Evolutionary conservation across 78 protist genomes (phyloP), one percentile per base, ranked within the genome.

Genomic region (Guillardia theta): DNA sequence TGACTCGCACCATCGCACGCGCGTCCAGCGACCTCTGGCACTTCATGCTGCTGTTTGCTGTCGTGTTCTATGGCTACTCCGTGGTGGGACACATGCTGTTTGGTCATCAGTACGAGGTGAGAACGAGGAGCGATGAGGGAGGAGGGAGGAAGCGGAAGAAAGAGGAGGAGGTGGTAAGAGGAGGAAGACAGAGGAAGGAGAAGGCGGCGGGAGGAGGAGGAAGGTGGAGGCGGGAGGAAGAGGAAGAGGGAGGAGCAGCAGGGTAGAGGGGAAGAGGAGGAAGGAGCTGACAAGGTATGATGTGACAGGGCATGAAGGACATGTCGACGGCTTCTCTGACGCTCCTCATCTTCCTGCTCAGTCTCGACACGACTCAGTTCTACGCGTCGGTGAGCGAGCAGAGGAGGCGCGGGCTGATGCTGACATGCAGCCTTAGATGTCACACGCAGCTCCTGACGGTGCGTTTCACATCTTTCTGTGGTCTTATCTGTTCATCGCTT

Each of bases 51-150:
- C 93, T 88, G 30, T 88, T 88, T 41, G n/a, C 15, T 33, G 12
- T 88, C 45, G 39, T 88, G 21, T 48, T 48, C 70, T 33, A 48
- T 33, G 93, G 93, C 12, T 88, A 88, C 64, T 41, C 64, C 15
- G 27, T 24, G 21, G 33, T 30, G 30, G 62, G 76, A n/a, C 8
- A 27, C 36, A 30, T 88, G 27, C 54, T 88, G 53, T 88, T 88
- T 27, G 93, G 93, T 27, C 93, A 45, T 45, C 93, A 88, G n/a
- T 22, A n/a, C n/a, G n/a, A n/a, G n/a, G n/a, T n/a, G n/a, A n/a
- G n/a, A n/a, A n/a, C n/a, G n/a, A n/a, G n/a, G n/a, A n/a, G n/a
- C n/a, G n/a, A n/a, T n/a, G n/a, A n/a, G n/a, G n/a, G n/a, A n/a
- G n/a, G n/a, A n/a, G n/a, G n/a, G n/a, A n/a, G n/a, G n/a, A n/a